phyloP scores from a whole-genome alignment of 1,284 basidiomycete species.

The Ceratobasidium sp. region DNA sequence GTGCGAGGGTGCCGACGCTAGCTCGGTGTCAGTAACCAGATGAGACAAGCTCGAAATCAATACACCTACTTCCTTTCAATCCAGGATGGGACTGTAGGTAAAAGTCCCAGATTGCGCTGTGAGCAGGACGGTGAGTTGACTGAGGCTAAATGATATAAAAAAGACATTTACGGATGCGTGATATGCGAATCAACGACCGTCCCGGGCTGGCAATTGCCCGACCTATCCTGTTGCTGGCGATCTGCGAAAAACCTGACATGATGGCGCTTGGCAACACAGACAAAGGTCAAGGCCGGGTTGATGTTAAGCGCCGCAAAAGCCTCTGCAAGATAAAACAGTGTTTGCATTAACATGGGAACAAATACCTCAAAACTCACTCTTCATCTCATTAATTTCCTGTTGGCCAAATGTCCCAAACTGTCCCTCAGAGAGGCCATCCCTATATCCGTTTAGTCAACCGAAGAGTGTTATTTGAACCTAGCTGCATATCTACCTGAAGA shows the following conservation, averaged over 20 bases:
- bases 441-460: background rate
- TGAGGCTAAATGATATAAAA: background rate
- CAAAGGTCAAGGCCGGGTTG: constrained; percentile 38
- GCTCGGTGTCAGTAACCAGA: background rate
- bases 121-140: background rate
- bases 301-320: constrained; percentile 33
- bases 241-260: constrained; percentile 60
- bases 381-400: constrained; percentile 40
- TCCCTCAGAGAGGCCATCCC: constrained; percentile 80
- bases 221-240: constrained; percentile 61
- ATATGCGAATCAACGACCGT: constrained; percentile 66
- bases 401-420: constrained; percentile 41
- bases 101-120: constrained; percentile 71
- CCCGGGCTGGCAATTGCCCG: constrained; percentile 76
- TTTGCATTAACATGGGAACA: background rate
- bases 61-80: constrained; percentile 30
- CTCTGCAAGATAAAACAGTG: constrained; percentile 1
- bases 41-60: background rate
- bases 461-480: background rate
- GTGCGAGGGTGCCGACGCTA: constrained; percentile 40
- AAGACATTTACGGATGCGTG: constrained; percentile 15
- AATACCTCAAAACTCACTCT: constrained; percentile 3
- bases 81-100: constrained; percentile 80
- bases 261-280: constrained; percentile 57
- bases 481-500: constrained; percentile 31